Evolutionary conservation across 2,329 filamentous ascomycete genomes (phyloP), one percentile per base, ranked within the genome.

Genomic region (Dothideomycetes sp.): DNA sequence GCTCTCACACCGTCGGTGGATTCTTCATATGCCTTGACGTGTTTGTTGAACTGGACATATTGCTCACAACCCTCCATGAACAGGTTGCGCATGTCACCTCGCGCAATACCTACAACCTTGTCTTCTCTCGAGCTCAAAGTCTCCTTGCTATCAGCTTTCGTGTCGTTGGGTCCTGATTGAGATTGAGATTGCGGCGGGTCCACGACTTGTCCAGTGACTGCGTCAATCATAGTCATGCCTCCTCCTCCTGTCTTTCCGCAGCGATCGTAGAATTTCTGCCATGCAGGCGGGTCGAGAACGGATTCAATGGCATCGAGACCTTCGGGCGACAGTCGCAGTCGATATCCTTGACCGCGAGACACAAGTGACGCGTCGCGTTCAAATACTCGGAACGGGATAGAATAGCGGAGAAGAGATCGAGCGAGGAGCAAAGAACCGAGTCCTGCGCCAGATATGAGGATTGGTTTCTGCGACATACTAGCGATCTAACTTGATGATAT

Each of bases 281-380:
- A 80, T 0, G 51, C 56, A 33, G 49, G 47, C 6, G 51, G 51
- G 3, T 47, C 39, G 42, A 81, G 69, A 0, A 73, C 75, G 0
- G 69, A 64, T 48, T 81, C 74, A 40, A 81, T 75, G 16, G 76
- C 74, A 49, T 76, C 69, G 1, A 80, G 61, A 0, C 75, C 75
- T 48, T 76, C 65, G 0, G 55, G 38, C 0, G 73, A 78, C 2
- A 80, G 64, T 10, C 76, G 71, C 5, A 80, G 61, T 2, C 76
- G 61, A 56, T 81, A 80, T 0, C 77, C 77, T 52, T 81, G 77
- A 0, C 70, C 74, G 31, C 77, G 75, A 49, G 75, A 77, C 1
- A 64, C 53, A n/a, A 69, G 56, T 2, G 60, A 65, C n/a, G 58
- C 56, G 47, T 71, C 68, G 12, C 65, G 60, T 50, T 66, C 63